Evolutionary conservation across 108 stramenopile genomes (phyloP).

Genomic region (Stephanodiscus minutulus): DNA sequence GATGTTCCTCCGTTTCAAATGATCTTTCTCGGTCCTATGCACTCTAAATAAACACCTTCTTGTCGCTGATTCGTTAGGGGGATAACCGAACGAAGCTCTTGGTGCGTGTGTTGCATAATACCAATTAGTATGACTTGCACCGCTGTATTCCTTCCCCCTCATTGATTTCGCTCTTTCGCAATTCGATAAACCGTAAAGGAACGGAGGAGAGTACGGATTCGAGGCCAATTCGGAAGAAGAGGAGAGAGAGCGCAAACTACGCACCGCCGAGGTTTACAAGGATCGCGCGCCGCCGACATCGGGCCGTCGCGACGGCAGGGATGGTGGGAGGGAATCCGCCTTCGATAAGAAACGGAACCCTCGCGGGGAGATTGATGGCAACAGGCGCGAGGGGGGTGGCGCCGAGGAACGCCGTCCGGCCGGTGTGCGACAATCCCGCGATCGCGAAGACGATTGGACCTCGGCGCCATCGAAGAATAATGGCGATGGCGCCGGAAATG

Average conservation of each 20-base stretch:
- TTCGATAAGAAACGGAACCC: not conserved
- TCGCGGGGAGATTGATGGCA: slow-evolving; percentile 16
- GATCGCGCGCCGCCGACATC: slow-evolving; percentile 37
- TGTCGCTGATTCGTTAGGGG: slow-evolving; percentile 18
- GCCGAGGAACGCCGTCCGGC: slow-evolving; percentile 8
- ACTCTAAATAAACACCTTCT: not conserved
- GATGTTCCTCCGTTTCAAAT: not conserved
- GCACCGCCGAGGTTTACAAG: slow-evolving; percentile 35
- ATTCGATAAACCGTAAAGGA: slow-evolving; percentile 11
- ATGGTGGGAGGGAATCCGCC: slow-evolving; percentile 4
- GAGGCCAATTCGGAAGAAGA: slow-evolving; percentile 33
- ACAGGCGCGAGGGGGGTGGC: slow-evolving; percentile 10
- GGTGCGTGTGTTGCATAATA: slow-evolving; percentile 1
- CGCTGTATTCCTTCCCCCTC: not conserved
- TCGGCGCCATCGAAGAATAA: slow-evolving; percentile 16
- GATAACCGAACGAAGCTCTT: slow-evolving; percentile 43
- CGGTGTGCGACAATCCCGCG: slow-evolving; percentile 17
- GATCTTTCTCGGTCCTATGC: not conserved
- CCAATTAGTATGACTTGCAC: not conserved
- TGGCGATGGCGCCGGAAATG: slow-evolving; percentile 7
- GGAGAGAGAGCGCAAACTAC: slow-evolving; percentile 24
- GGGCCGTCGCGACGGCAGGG: slow-evolving; percentile 21
- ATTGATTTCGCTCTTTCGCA: not conserved
- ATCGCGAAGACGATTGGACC: slow-evolving; percentile 38
- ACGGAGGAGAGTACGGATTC: slow-evolving; percentile 45